Evolutionary conservation across 257 asterid species (phyloP), one percentile per base, ranked within the genome.

Genomic region (Lycium barbarum): DNA sequence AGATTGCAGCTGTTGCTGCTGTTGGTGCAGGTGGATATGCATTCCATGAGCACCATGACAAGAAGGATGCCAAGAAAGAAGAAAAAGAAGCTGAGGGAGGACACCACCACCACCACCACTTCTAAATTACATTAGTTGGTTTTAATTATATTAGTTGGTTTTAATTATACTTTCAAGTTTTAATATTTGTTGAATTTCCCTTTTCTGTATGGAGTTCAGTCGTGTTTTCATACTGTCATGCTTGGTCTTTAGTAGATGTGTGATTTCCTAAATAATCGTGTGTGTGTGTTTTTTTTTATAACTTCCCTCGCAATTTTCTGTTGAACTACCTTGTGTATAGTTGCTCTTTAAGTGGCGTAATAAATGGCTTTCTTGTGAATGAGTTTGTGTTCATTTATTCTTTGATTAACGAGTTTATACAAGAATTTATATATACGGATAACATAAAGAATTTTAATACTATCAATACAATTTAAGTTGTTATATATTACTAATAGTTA

Each of bases 41-140:
- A 1, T 85, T 92, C 90, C 97, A 95, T 33, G 98, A 95, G 88
- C 94, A 90, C 62, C 97, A 93, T 70, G 92, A 92, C 68, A 91
- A 95, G 91, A 92, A 95, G 58, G 95, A 91, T 43, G 85, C 81
- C 40, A 67, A 83, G 57, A 83, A 83, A 59, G 85, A 83, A 51
- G 17, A 67, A 49, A 81, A 81, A 68, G 45, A 83, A n/a, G 71
- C 63, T 9, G 70, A 83, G 26, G 84, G 74, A 18, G 84, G 84
- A 22, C 54, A 81, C 62, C 80, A 83, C 66, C 82, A 84, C 53
- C 79, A 81, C 76, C 66, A 53, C 57, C 82, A 51, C 82, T 14
- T 53, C 65, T 78, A 78, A 51, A 76, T 58, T 58, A 58, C 22
- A 17, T 58, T 58, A 18, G 20, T 14, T 51, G 35, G 40, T 40